Evolutionary conservation across 1,284 basidiomycete species (phyloP), one percentile per base, ranked within the genome.

Genomic region (Cryptococcus depauperatus): DNA sequence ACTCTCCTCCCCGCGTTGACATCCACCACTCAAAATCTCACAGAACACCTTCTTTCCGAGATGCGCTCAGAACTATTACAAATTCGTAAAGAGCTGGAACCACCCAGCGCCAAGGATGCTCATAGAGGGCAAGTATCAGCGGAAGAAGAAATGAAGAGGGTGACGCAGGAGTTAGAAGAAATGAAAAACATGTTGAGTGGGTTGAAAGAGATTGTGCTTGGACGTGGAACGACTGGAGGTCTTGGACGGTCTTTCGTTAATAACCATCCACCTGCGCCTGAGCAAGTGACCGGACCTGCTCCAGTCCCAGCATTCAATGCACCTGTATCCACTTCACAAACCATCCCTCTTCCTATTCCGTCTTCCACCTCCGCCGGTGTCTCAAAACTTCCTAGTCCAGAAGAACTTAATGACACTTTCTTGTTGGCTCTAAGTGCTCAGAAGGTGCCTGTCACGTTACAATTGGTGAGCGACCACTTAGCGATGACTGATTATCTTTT

Each of bases 21-120:
- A 16, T 43, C 51, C 26, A 46, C 48, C 21, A 43, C 53, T 13
- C 53, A 54, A 0, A 39, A 43, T 16, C 38, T 64, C 9, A 55
- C 55, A 28, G 62, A 66, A 42, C 54, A 56, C 41, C 46, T 68
- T 5, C 44, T 52, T 2, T 16, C 43, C 2, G 64, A 68, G 44
- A 43, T 66, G 35, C 58, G 55, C 47, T 57, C 62, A 5, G 64
- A 68, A 47, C 57, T 67, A 55, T 37, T 62, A 5, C 61, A 66
- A 39, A 48, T 61, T 28, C 37, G 56, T n/a, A 62, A 62, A 43
- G 56, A 57, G 34, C 39, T 58, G 14, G 37, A 48, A 10, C 53
- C 52, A 5, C 35, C 35, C 35, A 22, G 23, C 19, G 16, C 18
- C 8, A 30, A 30, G 29, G n/a, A n/a, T n/a, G n/a, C 32, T 18